Evolutionary conservation across 768 basidiomycete genomes (phyloP), one percentile per base, ranked within the genome.

Genomic region (Tulasnella sp.): DNA sequence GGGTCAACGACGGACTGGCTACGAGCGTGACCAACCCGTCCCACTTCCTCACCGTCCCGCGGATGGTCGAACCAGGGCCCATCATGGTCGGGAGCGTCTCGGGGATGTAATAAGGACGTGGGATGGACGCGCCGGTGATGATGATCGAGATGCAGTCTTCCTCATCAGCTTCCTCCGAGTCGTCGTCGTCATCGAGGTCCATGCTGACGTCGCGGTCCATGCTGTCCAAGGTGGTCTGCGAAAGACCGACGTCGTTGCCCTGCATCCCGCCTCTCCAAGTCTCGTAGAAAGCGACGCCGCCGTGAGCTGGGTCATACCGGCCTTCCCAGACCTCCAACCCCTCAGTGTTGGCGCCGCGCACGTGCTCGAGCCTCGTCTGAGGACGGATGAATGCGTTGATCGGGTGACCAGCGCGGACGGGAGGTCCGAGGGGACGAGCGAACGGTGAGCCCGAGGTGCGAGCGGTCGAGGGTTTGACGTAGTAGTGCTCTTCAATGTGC

Each of bases 1-100:
- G 31, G 19, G 58, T 36, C 71, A 18, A 38, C 24, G n/a, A 1
- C n/a, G 27, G 24, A 4, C 56, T 68, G 16, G 71, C 62, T 18
- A 89, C 90, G 9, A 96, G 83, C 80, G 90, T 93, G 74, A 96
- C 88, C 82, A 95, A 90, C 7, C 95, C 95, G 84, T 96, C 95
- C 82, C 89, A 90, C 21, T 92, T 89, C 77, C 95, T 87, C 24
- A 97, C 88, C 24, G 95, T 89, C 48, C 95, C 95, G 3, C 46
- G 40, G 24, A 74, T 27, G 19, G 78, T 74, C 24, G 62, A 72
- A 24, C 40, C 38, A 9, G 78, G 78, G n/a, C 27, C 71, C 71
- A 44, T 44, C 18, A 44, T 36, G n/a, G 62, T 42, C 8, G 42
- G 42, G 7, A 42, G 44, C 14, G 27, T 18, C 27, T 39, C 24